Base-by-base conservation (phyloP, 305 asterid species). In the Fraxinus baroniana region DNA sequence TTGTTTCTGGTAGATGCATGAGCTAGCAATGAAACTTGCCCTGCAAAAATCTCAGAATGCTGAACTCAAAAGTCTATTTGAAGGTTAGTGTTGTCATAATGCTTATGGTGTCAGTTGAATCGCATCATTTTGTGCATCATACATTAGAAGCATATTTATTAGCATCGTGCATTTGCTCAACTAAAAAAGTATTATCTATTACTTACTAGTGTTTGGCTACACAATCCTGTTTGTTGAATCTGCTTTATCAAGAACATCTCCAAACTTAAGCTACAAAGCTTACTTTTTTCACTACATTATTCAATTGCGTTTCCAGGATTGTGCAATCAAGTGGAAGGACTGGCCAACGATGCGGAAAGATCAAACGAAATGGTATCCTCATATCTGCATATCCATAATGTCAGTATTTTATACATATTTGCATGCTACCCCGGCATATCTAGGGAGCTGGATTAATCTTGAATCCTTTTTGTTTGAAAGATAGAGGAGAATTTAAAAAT, bases 21-120 rank as follows among this genome's bases (percentile, higher is more conserved):
- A 93, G 88, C 90, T 96, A 84, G 86, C 92, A 7, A 93, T 93
- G 99, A 94, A 94, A 83, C 98, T 96, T 72, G 89, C 98, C 79
- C 77, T 89, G 87, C 98, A 94, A 85, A 96, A 88, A 86, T 89
- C 98, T 83, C 98, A 94, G 81, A 92, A 94, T 86, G 83, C 89
- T 7, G 98, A 94, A 87, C 92, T 94, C 87, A 91, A 83, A 89
- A 88, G 85, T 86, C 98, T 92, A 71, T 91, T 91, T 82, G 97
- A 93, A 94, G 98, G 99, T 95, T 75, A 60, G 89, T 84, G 78
- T 82, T 72, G 26, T 18, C 0, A 1, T 68, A 8, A n/a, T 60
- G n/a, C 33, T 41, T 62, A 2, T 60, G 24, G 49, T 35, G 66
- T 17, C 68, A 52, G 36, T 46, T 41, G 33, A 28, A 9, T 41